Evolutionary conservation across 352 stramenopile genomes (phyloP), one percentile per base, ranked within the genome.

Genomic region (Blastocystis sp.): DNA sequence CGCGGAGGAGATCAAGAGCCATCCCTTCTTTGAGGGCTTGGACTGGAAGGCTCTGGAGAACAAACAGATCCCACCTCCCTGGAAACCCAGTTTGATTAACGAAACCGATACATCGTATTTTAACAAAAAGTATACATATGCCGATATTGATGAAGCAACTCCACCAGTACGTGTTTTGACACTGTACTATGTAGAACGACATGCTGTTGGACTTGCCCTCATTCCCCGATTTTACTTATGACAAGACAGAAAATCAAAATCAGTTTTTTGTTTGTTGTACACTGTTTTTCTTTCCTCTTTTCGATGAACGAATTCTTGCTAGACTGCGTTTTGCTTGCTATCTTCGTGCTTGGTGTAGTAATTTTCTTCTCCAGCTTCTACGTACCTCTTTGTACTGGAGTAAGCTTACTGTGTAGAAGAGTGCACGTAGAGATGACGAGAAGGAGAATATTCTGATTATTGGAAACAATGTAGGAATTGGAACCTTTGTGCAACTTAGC

Each of bases 71-170:
- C 91, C 93, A 73, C 94, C 95, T 0, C 94, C 96, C 90, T 98
- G 97, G 91, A 96, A 96, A 91, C 78, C 78, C 5, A 76, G 30
- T 30, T 43, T 89, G n/a, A 54, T 76, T 24, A 79, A 45, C 53
- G 78, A 89, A 9, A 94, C 95, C 64, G 95, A 98, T 92, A 97
- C 95, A 76, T 95, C 93, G 92, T 97, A 98, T 91, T 96, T 98
- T 89, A 93, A 97, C 90, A 92, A 96, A 62, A 95, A 98, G 85
- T 98, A 98, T 89, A 98, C 95, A 76, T 89, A 89, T 65, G 78
- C 78, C 9, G 78, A 89, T 59, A 79, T 89, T 53, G 78, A 89
- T 30, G 78, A 89, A 53, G 78, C 63, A 16, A 89, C 78, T 13
- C 78, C 78, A 13, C 78, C 78, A 2, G 78, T 89, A 76, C 9